Conservation (phyloP, 176 grass and related monocot genomes). For the Aegilops tauschii region DNA sequence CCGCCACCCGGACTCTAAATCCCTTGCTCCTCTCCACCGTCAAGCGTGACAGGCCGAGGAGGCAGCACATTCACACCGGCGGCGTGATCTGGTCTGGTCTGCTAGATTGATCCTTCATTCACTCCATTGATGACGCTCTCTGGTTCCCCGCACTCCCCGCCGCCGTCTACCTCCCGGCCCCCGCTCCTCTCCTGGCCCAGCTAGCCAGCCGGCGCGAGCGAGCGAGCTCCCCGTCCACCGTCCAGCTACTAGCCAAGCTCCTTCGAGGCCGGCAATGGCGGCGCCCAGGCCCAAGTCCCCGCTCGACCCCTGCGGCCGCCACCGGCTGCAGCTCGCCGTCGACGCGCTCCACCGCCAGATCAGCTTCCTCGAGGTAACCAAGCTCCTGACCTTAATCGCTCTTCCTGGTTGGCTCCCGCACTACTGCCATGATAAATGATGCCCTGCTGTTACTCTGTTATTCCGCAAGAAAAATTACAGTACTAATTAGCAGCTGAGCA, state of each 20-base stretch:
- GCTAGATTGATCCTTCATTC: background rate
- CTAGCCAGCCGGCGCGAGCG: background rate
- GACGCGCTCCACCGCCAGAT: slow-evolving; percentile 56
- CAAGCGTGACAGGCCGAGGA: no score
- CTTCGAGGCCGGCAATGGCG: background rate
- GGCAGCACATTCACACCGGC: no score
- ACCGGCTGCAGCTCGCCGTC: slow-evolving; percentile 60
- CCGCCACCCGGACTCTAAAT: no score
- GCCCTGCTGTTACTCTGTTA: background rate
- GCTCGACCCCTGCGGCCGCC: slow-evolving; percentile 54
- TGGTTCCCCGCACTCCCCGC: background rate
- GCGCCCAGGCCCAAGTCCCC: slow-evolving; percentile 47
- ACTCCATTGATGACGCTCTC: background rate
- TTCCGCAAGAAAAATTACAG: no score
- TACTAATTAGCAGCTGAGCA: background rate
- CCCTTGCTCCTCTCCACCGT: no score
- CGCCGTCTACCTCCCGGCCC: background rate
- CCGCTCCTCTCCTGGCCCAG: background rate
- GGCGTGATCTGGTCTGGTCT: background rate
- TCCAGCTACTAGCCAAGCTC: background rate
- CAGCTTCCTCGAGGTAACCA: slow-evolving; percentile 44
- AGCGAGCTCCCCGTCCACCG: background rate
- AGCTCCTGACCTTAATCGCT: background rate
- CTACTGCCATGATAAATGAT: no score
- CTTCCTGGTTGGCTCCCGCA: background rate